These are phyloP conservation scores for Claviceps maximensis DNA, from an alignment of 2,329 filamentous ascomycete genomes.

Conservation along the genomic window DNA sequence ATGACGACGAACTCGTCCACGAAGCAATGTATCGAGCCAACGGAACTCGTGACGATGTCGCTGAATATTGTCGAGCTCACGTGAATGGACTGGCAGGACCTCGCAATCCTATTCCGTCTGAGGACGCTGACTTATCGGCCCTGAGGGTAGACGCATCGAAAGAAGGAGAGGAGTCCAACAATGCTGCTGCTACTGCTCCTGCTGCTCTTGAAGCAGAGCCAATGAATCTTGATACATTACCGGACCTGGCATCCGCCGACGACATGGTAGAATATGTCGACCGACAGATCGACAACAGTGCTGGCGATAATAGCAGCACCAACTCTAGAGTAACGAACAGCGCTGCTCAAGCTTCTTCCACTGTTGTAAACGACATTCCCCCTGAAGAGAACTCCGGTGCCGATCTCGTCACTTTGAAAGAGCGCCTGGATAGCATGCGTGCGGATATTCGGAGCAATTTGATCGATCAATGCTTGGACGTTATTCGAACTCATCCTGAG, in stretches of 20 bases:
- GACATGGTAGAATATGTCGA: constrained; percentile 3
- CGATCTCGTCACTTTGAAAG: constrained; percentile 34
- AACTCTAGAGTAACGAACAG: constrained; percentile 3
- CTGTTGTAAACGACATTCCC: constrained; percentile 7
- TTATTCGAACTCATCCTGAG: constrained; percentile 76
- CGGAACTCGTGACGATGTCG: constrained; percentile 44
- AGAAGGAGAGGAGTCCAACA: constrained; percentile 12
- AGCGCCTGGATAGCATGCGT: constrained; percentile 68
- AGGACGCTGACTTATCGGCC: constrained; percentile 34
- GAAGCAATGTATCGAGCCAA: constrained; percentile 79
- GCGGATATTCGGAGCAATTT: constrained; percentile 59
- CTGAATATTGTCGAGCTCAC: constrained; percentile 64
- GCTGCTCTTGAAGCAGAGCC: constrained; percentile 20
- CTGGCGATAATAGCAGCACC: neutral
- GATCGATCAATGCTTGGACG: constrained; percentile 80
- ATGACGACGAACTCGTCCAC: constrained; percentile 47
- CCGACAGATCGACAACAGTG: neutral
- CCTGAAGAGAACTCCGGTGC: constrained; percentile 8
- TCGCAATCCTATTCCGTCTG: constrained; percentile 53
- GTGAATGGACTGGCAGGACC: constrained; percentile 41
- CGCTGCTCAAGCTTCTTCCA: constrained; percentile 2
- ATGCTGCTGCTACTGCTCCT: constrained; percentile 9
- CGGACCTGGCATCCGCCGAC: constrained; percentile 7
- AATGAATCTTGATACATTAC: constrained; percentile 24
- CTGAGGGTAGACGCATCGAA: constrained; percentile 15